Conservation (phyloP, 257 asterid genomes). For the Datura wrightii region DNA sequence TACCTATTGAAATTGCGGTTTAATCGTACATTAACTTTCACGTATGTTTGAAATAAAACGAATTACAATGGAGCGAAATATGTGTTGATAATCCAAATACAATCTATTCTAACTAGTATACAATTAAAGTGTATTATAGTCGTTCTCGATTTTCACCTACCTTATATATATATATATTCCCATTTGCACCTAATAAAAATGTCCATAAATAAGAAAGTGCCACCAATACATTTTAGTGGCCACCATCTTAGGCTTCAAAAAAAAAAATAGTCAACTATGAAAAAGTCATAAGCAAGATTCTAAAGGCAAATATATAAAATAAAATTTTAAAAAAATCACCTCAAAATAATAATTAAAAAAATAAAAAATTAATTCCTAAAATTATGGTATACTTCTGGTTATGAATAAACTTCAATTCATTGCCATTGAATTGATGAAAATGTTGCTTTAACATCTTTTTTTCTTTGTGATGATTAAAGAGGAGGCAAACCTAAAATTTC, state of each 20-base stretch:
- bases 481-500: conserved; percentile 32
- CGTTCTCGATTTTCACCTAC: too few species aligned
- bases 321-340: neutral
- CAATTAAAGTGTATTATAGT: too few species aligned
- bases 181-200: too few species aligned
- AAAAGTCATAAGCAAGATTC: conserved; percentile 20
- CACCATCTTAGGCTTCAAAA: neutral
- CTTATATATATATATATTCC: too few species aligned
- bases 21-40: too few species aligned
- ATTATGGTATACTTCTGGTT: conserved; percentile 23
- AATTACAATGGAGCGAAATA: too few species aligned
- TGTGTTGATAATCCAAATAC: too few species aligned
- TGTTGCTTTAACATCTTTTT: conserved; percentile 28
- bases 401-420: conserved; percentile 15
- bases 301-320: neutral
- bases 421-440: conserved; percentile 30
- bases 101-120: too few species aligned
- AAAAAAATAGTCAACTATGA: neutral
- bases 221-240: neutral
- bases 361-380: neutral
- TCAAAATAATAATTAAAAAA: neutral
- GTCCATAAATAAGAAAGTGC: neutral
- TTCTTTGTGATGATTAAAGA: conserved; percentile 16
- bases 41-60: too few species aligned
- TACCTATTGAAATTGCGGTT: too few species aligned